phyloP scores from a whole-genome alignment of 108 stramenopile genomes.

The Nannochloropsis oceanica region DNA sequence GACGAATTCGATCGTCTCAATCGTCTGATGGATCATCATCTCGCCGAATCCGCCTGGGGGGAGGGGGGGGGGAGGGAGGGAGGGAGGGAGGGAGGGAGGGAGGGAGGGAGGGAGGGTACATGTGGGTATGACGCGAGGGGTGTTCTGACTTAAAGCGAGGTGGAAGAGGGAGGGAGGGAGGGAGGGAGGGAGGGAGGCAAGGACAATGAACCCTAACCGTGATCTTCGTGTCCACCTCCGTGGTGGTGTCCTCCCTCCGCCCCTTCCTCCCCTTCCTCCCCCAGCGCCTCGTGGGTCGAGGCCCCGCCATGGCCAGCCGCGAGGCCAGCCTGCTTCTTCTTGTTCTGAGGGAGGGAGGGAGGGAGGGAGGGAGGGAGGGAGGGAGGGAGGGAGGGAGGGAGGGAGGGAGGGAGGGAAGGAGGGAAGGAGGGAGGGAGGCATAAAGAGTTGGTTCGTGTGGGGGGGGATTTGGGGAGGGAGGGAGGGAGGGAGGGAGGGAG shows the following conservation, averaged over 20 bases:
- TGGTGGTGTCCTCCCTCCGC: background rate
- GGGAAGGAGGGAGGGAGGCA: too few species aligned
- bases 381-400: background rate
- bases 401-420: too few species aligned
- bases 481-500: background rate
- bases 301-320: background rate
- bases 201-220: constrained; percentile 17
- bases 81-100: background rate
- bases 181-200: background rate
- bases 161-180: background rate
- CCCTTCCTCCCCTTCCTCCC: constrained; percentile 42
- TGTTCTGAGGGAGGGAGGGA: background rate
- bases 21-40: constrained; percentile 83
- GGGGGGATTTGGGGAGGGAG: too few species aligned
- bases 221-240: constrained; percentile 47
- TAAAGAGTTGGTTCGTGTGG: too few species aligned
- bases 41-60: constrained; percentile 50
- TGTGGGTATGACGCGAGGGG: background rate
- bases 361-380: background rate
- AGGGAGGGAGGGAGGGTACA: background rate
- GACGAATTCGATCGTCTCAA: constrained; percentile 98
- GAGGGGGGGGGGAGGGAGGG: background rate
- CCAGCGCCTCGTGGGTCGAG: constrained; percentile 28
- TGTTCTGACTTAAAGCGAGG: too few species aligned
- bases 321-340: background rate